A percentile compares a stretch with the other conserved stretches of the same genome.
Conservation (phyloP, 805 yeast species). For the Candida chilensis region DNA sequence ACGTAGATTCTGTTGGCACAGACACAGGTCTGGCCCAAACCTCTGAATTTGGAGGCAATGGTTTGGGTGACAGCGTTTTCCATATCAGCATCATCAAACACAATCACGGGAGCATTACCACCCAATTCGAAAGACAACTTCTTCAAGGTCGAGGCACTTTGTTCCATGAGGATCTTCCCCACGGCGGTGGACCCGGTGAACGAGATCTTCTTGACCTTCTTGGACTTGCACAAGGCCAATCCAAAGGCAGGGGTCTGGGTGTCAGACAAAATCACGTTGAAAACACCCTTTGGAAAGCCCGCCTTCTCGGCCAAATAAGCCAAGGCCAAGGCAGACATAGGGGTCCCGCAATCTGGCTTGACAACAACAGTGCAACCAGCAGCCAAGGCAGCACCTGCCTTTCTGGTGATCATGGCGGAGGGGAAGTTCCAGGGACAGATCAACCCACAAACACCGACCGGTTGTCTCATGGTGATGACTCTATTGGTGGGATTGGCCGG, state of each 20-base stretch:
- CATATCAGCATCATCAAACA: conserved; percentile 51
- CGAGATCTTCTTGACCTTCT: conserved; percentile 43
- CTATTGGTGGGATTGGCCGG: conserved; percentile 42
- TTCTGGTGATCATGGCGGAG: conserved; percentile 57
- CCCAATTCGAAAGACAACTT: conserved; percentile 58
- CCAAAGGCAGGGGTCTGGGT: conserved; percentile 47
- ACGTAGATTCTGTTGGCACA: conserved; percentile 55
- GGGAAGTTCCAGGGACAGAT: conserved; percentile 68
- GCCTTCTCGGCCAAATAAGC: conserved; percentile 47
- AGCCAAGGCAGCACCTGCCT: conserved; percentile 59
- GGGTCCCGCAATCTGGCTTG: conserved; percentile 57
- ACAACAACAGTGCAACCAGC: conserved; percentile 54
- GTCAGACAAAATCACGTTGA: conserved; percentile 41
- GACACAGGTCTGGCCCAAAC: conserved; percentile 60
- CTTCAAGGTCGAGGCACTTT: conserved; percentile 47
- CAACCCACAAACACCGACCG: conserved; percentile 56
- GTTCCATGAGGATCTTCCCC: conserved; percentile 51
- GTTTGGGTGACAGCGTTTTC: conserved; percentile 46
- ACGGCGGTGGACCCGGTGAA: conserved; percentile 61
- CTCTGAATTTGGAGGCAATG: conserved; percentile 47
- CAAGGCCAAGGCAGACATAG: conserved; percentile 49
- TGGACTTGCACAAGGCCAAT: conserved; percentile 36
- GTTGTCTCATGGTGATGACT: conserved; percentile 45
- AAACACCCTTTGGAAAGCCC: conserved; percentile 51
- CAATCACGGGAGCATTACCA: conserved; percentile 59